Conservation (phyloP, 257 asterid species). For the Scutellaria baicalensis region DNA sequence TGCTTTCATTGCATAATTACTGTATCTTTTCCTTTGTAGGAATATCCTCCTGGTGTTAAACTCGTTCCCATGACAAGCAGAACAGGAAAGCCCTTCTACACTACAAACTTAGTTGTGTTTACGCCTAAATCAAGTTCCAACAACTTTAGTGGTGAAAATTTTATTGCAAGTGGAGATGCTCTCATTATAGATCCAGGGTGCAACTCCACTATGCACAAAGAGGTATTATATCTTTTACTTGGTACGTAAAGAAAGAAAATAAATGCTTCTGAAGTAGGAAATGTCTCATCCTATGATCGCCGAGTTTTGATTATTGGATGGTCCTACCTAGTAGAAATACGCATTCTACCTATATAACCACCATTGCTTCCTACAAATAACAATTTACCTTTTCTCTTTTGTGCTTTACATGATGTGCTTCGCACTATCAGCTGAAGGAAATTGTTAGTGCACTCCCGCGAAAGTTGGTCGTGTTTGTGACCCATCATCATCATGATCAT, state of each 20-base stretch:
- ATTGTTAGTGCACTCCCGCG: slow-evolving; percentile 71
- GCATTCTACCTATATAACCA: background rate
- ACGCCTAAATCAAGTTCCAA: slow-evolving; percentile 29
- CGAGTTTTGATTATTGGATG: no score
- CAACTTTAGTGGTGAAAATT: slow-evolving; percentile 21
- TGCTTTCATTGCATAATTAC: background rate
- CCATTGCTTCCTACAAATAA: background rate
- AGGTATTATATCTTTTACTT: slow-evolving; percentile 36
- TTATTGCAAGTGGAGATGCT: slow-evolving; percentile 73
- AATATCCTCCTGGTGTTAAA: slow-evolving; percentile 83
- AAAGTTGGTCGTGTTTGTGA: slow-evolving; percentile 70
- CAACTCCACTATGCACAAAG: slow-evolving; percentile 57
- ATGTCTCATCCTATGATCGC: background rate
- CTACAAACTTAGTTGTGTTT: slow-evolving; percentile 77
- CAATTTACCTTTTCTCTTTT: background rate
- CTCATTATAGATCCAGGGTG: slow-evolving; percentile 96
- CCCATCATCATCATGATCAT: slow-evolving; percentile 96
- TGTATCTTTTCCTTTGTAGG: slow-evolving; percentile 37
- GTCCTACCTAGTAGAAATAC: background rate
- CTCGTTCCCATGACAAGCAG: slow-evolving; percentile 86
- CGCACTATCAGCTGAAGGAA: slow-evolving; percentile 63
- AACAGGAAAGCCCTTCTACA: slow-evolving; percentile 72
- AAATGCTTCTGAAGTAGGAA: background rate
- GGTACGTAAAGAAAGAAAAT: background rate
- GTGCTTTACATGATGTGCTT: slow-evolving; percentile 12